Evolutionary conservation across 2,329 filamentous ascomycete species (phyloP).

Genomic region (Xylaria sp.): DNA sequence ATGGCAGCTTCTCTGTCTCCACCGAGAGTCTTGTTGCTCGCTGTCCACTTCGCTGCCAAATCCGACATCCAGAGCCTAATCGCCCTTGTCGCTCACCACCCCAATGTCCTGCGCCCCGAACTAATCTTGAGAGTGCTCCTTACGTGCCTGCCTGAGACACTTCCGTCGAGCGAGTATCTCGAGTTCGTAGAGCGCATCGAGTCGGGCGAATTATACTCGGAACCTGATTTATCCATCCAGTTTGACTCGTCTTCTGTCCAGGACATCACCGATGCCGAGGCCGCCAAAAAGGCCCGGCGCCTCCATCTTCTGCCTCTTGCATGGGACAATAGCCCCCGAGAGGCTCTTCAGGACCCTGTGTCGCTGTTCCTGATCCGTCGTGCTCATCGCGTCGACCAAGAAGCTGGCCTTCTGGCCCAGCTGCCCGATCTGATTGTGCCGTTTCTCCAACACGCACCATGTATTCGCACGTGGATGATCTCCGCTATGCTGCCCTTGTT

Average conservation of each 20-base stretch:
- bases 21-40: slow-evolving; percentile 73
- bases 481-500: slow-evolving; percentile 72
- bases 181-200: slow-evolving; percentile 64
- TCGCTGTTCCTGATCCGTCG: slow-evolving; percentile 71
- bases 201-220: slow-evolving; percentile 50
- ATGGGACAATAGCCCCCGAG: slow-evolving; percentile 53
- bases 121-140: slow-evolving; percentile 75
- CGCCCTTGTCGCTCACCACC: slow-evolving; percentile 61
- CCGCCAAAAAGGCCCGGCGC: slow-evolving; percentile 66
- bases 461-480: slow-evolving; percentile 70
- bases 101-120: slow-evolving; percentile 64
- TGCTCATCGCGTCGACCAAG: slow-evolving; percentile 70
- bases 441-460: slow-evolving; percentile 67
- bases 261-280: slow-evolving; percentile 65
- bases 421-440: slow-evolving; percentile 70
- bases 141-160: slow-evolving; percentile 76
- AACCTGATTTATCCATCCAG: slow-evolving; percentile 44
- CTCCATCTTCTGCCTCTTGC: slow-evolving; percentile 66
- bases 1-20: slow-evolving; percentile 59
- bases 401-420: slow-evolving; percentile 73
- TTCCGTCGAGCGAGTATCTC: slow-evolving; percentile 67
- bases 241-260: slow-evolving; percentile 63
- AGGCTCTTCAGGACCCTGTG: slow-evolving; percentile 59
- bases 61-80: slow-evolving; percentile 68
- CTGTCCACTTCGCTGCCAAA: slow-evolving; percentile 70